These are phyloP conservation scores for Fusarium camptoceras DNA, from an alignment of 2,329 filamentous ascomycete genomes.

Conservation along the genomic window DNA sequence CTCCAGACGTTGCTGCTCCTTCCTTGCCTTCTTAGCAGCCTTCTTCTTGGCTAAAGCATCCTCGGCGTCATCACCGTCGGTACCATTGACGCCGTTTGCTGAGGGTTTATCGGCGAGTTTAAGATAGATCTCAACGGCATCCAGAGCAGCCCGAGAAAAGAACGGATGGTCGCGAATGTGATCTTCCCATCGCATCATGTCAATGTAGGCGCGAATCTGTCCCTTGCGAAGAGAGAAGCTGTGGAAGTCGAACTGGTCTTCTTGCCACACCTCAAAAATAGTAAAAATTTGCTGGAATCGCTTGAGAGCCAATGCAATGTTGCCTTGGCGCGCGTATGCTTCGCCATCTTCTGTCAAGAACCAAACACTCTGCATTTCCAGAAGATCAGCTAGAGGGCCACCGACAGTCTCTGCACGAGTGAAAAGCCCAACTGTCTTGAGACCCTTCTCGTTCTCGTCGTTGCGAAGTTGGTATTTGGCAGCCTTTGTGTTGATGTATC, in stretches of 20 bases:
- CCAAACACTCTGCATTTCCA: conserved; percentile 99
- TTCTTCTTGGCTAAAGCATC: conserved; percentile 82
- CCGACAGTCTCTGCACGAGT: conserved; percentile 90
- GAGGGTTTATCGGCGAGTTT: conserved; percentile 80
- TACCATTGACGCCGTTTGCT: conserved; percentile 71
- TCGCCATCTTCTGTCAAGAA: conserved; percentile 95
- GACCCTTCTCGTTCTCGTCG: conserved; percentile 85
- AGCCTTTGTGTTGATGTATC: conserved; percentile 98
- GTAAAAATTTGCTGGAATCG: conserved; percentile 88
- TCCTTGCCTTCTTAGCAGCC: conserved; percentile 89
- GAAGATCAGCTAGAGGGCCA: conserved; percentile 87
- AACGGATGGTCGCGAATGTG: conserved; percentile 91
- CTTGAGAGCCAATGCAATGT: conserved; percentile 88
- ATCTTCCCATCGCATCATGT: conserved; percentile 98
- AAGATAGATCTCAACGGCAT: conserved; percentile 84
- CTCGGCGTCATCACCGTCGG: conserved; percentile 62
- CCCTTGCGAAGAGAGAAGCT: conserved; percentile 97
- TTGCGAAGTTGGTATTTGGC: conserved; percentile 97
- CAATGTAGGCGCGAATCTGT: conserved; percentile 92
- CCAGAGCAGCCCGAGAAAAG: conserved; percentile 85
- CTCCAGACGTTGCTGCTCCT: conserved; percentile 73
- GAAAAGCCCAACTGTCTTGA: conserved; percentile 93
- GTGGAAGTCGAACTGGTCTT: conserved; percentile 99
- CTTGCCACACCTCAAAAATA: conserved; percentile 97
- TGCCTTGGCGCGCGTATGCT: conserved; percentile 83